Evolutionary conservation across 2,329 filamentous ascomycete species (phyloP).

Genomic region (Fusarium stilboides): DNA sequence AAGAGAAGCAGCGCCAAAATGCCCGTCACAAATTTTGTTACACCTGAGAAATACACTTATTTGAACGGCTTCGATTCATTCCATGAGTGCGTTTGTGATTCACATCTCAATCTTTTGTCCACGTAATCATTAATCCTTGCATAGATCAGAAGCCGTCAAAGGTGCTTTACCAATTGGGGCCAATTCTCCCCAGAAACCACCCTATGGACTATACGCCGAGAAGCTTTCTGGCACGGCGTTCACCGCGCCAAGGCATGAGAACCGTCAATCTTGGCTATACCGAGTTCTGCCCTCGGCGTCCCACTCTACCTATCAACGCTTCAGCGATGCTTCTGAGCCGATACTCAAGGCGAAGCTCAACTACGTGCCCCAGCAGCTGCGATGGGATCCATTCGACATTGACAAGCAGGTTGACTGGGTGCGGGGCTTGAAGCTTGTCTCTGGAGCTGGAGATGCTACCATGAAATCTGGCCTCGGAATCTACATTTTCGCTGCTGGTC

Average conservation of each 20-base stretch:
- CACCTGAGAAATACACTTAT: conserved; percentile 75
- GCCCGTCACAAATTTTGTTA: conserved; percentile 42
- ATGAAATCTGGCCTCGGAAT: conserved; percentile 87
- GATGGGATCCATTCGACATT: conserved; percentile 86
- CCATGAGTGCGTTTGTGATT: conserved; percentile 73
- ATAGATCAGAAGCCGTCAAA: conserved; percentile 80
- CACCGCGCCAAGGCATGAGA: conserved; percentile 77
- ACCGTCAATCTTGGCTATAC: conserved; percentile 81
- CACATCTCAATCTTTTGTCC: accelerated
- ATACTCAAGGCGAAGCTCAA: conserved; percentile 50
- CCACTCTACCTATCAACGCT: conserved; percentile 64
- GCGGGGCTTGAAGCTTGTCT: conserved; percentile 75
- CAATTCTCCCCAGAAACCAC: conserved; percentile 86
- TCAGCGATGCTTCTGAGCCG: background rate
- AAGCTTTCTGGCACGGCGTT: conserved; percentile 81
- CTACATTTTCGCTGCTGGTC: conserved; percentile 83
- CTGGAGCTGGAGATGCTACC: conserved; percentile 84
- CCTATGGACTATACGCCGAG: conserved; percentile 85
- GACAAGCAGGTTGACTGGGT: conserved; percentile 72
- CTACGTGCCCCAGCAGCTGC: conserved; percentile 79
- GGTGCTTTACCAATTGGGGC: conserved; percentile 81
- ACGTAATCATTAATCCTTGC: accelerated
- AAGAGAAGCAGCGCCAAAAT: conserved; percentile 6
- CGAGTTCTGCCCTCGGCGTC: conserved; percentile 75
- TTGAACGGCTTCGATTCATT: conserved; percentile 83